Evolutionary conservation across 345 rosid genomes (phyloP).

Genomic region (Atalantia buxifolia): DNA sequence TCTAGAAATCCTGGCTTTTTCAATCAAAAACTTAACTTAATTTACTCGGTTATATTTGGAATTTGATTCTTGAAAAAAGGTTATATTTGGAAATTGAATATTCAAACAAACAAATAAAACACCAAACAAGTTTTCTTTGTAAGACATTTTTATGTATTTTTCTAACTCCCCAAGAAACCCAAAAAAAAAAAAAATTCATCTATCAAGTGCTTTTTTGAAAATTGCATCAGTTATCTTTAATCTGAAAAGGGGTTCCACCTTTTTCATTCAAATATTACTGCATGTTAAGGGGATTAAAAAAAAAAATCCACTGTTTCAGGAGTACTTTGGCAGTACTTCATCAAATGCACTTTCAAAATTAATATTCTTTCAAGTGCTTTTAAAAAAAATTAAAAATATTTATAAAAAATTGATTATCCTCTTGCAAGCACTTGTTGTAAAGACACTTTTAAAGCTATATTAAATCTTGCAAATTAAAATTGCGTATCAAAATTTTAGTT

Average conservation of each 20-base stretch:
- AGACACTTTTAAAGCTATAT: neutral
- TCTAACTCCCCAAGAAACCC: no score
- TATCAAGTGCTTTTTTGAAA: no score
- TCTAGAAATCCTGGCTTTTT: slow-evolving; percentile 9
- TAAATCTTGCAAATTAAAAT: neutral
- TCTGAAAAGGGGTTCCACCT: neutral
- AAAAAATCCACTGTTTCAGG: neutral
- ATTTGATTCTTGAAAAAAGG: no score
- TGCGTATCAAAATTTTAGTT: neutral
- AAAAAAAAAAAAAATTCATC: no score
- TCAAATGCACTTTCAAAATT: neutral
- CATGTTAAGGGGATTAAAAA: accelerated
- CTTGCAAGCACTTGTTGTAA: neutral
- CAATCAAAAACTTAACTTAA: neutral
- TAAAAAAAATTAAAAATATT: no score
- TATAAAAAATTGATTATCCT: neutral
- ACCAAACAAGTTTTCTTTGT: no score
- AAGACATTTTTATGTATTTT: no score
- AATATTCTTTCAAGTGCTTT: neutral
- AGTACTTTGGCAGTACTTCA: neutral
- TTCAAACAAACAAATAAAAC: no score
- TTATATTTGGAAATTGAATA: no score
- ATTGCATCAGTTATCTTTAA: no score
- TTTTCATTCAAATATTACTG: neutral
- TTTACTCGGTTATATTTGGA: neutral